Evolutionary conservation across 768 basidiomycete genomes (phyloP), one percentile per base, ranked within the genome.

Genomic region (Antrodiella citrinella): DNA sequence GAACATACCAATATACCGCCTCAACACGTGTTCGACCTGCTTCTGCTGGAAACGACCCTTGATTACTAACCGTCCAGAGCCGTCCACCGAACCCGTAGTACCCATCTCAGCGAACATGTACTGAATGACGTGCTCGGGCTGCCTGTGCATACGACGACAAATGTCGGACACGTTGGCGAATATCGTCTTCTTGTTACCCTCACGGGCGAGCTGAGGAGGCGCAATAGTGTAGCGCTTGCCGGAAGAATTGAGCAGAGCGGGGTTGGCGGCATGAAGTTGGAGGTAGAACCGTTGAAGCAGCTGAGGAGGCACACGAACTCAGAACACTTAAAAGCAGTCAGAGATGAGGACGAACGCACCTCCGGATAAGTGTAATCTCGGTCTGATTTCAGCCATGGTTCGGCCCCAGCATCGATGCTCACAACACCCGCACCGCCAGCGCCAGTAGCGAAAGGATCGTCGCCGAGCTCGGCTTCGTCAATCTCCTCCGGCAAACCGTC

Each of bases 101-200:
- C 96, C 96, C 84, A 98, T 83, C 72, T 99, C 96, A 49, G 96
- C 83, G 64, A 97, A 98, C 55, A 98, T 72, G 75, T 90, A 99
- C 67, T 89, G 84, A 54, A 97, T 98, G 61, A 97, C 92, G 60
- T 99, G 96, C 68, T 97, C 95, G 18, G 96, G 93, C 72, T 91
- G 75, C 66, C 95, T 79, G 72, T 96, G 95, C 95, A 99, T 98
- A 63, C 90, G 84, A 70, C 86, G 92, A 79, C 95, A 98, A 56
- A 99, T 99, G 64, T 99, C 95, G 54, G 84, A 82, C 51, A 99
- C 78, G 68, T 99, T 99, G 57, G 93, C 89, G 57, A 99, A 99
- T 56, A 97, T 88, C 41, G 91, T 84, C 70, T 93, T 94, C 71
- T 97, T 97, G 73, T 93, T 94, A 55, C 88, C 96, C 77, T 99